These are phyloP conservation scores for Lentinus polychrous DNA, from an alignment of 1,284 basidiomycete species.

Conservation along the genomic window DNA sequence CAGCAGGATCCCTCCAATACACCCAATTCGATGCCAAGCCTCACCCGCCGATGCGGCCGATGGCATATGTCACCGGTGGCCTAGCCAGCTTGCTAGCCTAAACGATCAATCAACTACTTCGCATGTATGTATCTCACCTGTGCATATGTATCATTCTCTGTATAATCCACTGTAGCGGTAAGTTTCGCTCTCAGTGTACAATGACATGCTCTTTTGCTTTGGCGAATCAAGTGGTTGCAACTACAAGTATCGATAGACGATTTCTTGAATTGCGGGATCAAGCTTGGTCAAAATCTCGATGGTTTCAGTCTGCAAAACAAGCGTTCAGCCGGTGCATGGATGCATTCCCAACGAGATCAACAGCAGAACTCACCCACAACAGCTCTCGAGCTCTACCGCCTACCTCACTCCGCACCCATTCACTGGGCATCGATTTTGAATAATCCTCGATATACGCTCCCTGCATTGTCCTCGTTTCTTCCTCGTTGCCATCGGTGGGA, in stretches of 20 bases:
- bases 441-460: slow-evolving; percentile 6
- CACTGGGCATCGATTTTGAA: slow-evolving; percentile 1
- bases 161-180: not conserved
- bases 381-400: slow-evolving; percentile 4
- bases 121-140: slow-evolving; percentile 26
- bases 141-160: not conserved
- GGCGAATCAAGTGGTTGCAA: too few relatives aligned
- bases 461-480: slow-evolving; percentile 1
- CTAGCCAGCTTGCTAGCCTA: slow-evolving; percentile 48
- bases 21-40: slow-evolving; percentile 82
- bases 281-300: slow-evolving; percentile 1
- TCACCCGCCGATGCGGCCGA: slow-evolving; percentile 87
- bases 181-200: not conserved
- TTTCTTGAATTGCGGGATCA: not conserved
- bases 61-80: slow-evolving; percentile 78
- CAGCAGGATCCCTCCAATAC: slow-evolving; percentile 69
- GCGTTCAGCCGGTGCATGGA: not conserved
- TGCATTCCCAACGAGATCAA: not conserved
- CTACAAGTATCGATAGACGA: not conserved
- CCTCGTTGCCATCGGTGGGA: slow-evolving; percentile 3
- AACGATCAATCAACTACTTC: not conserved
- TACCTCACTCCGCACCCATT: slow-evolving; percentile 6
- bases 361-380: slow-evolving; percentile 5
- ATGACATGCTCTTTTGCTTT: too few relatives aligned
- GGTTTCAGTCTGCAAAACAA: slow-evolving; percentile 2